These are phyloP conservation scores for Verbena officinalis DNA, from an alignment of 257 asterid genomes.

Conservation along the genomic window DNA sequence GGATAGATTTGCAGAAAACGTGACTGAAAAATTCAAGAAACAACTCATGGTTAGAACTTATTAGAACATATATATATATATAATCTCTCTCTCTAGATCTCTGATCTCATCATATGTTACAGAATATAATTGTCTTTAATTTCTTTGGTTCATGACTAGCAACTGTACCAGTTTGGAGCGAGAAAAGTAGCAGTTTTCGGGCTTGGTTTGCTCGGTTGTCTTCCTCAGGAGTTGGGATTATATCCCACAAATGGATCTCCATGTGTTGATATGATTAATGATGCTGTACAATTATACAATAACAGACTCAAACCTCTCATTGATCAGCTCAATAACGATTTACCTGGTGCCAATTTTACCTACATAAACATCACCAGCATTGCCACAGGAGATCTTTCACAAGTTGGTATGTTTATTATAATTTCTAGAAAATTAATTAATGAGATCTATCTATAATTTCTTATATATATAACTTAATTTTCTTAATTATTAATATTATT, in stretches of 20 bases:
- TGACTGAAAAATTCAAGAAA: slow-evolving; percentile 30
- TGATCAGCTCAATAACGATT: slow-evolving; percentile 35
- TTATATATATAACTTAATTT: too few species aligned
- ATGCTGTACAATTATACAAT: slow-evolving; percentile 37
- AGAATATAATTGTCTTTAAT: too few species aligned
- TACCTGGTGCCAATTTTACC: slow-evolving; percentile 41
- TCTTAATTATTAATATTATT: too few species aligned
- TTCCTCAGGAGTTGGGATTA: slow-evolving; percentile 32
- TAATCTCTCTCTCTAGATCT: too few species aligned
- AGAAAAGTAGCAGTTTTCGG: slow-evolving; percentile 58
- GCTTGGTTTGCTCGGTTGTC: slow-evolving; percentile 47
- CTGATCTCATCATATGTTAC: too few species aligned
- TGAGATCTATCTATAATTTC: too few species aligned
- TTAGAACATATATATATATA: too few species aligned
- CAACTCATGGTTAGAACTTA: slow-evolving; percentile 33
- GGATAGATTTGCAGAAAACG: slow-evolving; percentile 34
- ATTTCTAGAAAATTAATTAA: too few species aligned
- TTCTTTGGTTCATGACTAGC: slow-evolving; percentile 39
- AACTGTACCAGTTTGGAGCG: slow-evolving; percentile 46
- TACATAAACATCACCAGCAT: slow-evolving; percentile 50
- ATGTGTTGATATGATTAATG: slow-evolving; percentile 49
- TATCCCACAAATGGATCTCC: slow-evolving; percentile 35
- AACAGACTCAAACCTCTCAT: slow-evolving; percentile 38
- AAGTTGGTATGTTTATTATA: slow-evolving; percentile 27
- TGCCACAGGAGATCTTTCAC: slow-evolving; percentile 30